Conservation (phyloP, 164 flowering plant genomes). For the Chloranthus sessilifolius region DNA sequence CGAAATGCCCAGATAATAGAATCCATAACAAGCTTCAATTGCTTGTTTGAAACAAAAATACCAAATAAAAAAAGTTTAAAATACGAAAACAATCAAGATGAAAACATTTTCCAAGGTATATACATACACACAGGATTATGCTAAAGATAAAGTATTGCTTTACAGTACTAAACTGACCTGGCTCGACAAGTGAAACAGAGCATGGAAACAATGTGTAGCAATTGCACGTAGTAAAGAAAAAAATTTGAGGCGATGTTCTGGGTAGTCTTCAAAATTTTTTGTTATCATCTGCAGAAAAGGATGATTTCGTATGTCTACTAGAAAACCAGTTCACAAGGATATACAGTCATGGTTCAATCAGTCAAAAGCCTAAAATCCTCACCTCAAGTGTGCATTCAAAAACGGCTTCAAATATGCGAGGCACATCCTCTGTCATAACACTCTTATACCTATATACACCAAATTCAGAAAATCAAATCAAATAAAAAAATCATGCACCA, state of each 20-base stretch:
- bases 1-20: constrained; percentile 99
- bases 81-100: background rate
- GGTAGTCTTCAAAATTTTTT: constrained; percentile 96
- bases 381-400: too few relatives aligned
- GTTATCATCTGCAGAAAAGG: constrained; percentile 80
- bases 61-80: background rate
- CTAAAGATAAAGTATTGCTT: background rate
- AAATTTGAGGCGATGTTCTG: constrained; percentile 96
- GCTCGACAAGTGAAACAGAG: constrained; percentile 74
- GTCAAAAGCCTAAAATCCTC: background rate
- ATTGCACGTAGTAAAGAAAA: constrained; percentile 94
- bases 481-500: constrained; percentile 14
- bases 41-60: constrained; percentile 43
- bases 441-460: too few relatives aligned
- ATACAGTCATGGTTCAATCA: background rate
- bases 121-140: background rate
- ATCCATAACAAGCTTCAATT: constrained; percentile 95
- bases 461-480: background rate
- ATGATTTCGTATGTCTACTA: constrained; percentile 1
- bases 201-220: constrained; percentile 93
- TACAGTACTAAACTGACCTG: constrained; percentile 46
- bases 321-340: constrained; percentile 8
- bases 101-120: background rate
- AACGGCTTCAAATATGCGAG: too few relatives aligned
- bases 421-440: too few relatives aligned